Conservation (phyloP, 208 protist genomes). For the Leishmania turanica region DNA sequence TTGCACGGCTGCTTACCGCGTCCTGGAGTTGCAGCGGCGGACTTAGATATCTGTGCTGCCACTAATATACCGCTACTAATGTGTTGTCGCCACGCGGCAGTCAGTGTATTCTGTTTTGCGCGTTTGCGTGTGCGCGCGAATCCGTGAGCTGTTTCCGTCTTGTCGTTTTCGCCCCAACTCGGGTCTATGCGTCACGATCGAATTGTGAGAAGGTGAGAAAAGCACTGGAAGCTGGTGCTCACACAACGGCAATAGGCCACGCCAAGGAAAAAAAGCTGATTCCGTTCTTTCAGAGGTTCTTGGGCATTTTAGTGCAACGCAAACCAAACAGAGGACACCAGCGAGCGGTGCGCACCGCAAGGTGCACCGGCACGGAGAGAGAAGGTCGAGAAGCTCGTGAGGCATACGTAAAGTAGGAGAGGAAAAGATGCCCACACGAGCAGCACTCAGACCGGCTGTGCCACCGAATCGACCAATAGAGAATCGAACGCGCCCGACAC, state of each 20-base stretch:
- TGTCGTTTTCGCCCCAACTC: not conserved
- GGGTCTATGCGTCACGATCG: not conserved
- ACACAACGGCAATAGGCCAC: slow-evolving; percentile 3
- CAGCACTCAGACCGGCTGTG: not conserved
- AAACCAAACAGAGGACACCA: not conserved
- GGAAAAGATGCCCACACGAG: not conserved
- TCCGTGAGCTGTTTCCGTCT: not conserved
- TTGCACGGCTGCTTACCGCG: not conserved
- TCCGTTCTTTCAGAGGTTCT: slow-evolving; percentile 3
- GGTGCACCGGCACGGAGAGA: not conserved
- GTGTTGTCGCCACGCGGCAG: not conserved
- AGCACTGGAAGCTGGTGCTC: not conserved
- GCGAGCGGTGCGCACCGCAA: not conserved
- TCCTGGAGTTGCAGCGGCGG: not conserved
- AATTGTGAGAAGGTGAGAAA: not conserved
- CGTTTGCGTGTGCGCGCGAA: not conserved
- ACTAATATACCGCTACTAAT: not conserved
- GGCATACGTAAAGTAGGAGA: not conserved
- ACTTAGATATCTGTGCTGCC: not conserved
- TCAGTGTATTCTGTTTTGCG: not conserved
- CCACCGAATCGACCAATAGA: not conserved
- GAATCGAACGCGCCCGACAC: not conserved
- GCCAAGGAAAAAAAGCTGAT: not conserved
- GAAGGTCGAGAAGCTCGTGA: not conserved
- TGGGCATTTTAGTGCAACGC: not conserved